Base-by-base conservation (phyloP, 768 basidiomycete species). In the Kwoniella newhampshirensis region DNA sequence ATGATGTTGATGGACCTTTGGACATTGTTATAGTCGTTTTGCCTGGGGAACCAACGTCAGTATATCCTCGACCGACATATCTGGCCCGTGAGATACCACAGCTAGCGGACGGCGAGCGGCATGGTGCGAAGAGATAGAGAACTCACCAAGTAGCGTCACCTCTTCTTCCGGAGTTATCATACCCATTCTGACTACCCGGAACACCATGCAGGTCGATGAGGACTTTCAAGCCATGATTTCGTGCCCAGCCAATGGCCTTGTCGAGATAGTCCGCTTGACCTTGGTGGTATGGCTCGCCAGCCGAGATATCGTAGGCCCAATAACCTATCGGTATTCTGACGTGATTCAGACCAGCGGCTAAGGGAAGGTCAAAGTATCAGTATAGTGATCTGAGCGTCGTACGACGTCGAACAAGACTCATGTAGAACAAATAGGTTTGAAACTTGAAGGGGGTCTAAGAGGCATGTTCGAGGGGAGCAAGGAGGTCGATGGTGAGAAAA, bases 121-220 rank as follows among this genome's bases (percentile, higher is more conserved):
- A 27, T 45, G 21, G 23, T 27, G 28, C 45, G 17, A 28, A 17
- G 25, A 28, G 27, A 26, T 47, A 17, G 7, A 35, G 20, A 12
- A 54, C 59, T 13, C 44, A 68, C 75, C 75, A 76, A 36, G 57
- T 48, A 32, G 70, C 67, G 21, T 21, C 30, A 4, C 75, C 75
- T 18, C 70, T 48, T 9, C 64, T 61, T 25, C 75, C 75, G 50
- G 65, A 68, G 52, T 76, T 74, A 50, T 76, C 75, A 45, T 57
- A 71, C 13, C 72, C 72, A 58, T 74, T 76, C 55, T 76, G 75
- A 40, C 60, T 64, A n/a, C 71, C 73, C 0, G 73, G 73, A 36
- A 68, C 75, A 39, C 70, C 73, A 54, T 76, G 75, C 13, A 76
- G 57, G 51, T 76, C 75, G 40, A 76, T 62, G 54, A 73, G 61